Conservation (phyloP, 2,329 filamentous ascomycete species). For the Bipolaris bicolor region DNA sequence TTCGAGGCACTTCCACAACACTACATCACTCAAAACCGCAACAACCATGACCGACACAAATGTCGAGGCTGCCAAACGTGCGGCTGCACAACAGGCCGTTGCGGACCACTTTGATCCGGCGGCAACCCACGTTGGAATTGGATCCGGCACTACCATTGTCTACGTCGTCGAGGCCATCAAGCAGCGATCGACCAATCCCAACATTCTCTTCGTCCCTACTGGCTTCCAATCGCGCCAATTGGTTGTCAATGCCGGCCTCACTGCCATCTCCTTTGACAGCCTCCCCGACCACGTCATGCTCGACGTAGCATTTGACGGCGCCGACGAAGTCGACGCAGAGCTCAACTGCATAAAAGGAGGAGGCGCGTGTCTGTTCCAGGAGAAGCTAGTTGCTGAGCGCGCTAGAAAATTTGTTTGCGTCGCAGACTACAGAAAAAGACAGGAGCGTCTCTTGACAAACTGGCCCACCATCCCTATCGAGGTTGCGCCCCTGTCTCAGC, state of each 20-base stretch:
- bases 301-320: constrained; percentile 94
- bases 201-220: constrained; percentile 88
- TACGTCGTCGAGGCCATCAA: constrained; percentile 84
- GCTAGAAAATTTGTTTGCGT: constrained; percentile 88
- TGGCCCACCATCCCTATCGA: constrained; percentile 94
- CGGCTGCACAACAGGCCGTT: constrained; percentile 76
- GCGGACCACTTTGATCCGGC: constrained; percentile 69
- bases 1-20: constrained; percentile 13
- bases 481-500: constrained; percentile 83
- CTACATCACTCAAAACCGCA: constrained; percentile 6
- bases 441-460: constrained; percentile 70
- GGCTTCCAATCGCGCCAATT: constrained; percentile 89
- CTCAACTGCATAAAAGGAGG: constrained; percentile 98
- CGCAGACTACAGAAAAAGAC: constrained; percentile 90
- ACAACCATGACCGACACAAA: constrained; percentile 40
- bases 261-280: constrained; percentile 77
- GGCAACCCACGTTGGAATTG: constrained; percentile 75
- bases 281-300: constrained; percentile 69
- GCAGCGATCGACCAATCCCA: constrained; percentile 43
- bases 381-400: constrained; percentile 89
- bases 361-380: constrained; percentile 95
- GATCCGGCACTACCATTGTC: constrained; percentile 80
- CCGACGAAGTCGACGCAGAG: constrained; percentile 93
- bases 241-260: constrained; percentile 78
- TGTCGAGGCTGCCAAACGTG: constrained; percentile 75